Evolutionary conservation across 2,329 filamentous ascomycete genomes (phyloP).

Genomic region (Diatrype stigma): DNA sequence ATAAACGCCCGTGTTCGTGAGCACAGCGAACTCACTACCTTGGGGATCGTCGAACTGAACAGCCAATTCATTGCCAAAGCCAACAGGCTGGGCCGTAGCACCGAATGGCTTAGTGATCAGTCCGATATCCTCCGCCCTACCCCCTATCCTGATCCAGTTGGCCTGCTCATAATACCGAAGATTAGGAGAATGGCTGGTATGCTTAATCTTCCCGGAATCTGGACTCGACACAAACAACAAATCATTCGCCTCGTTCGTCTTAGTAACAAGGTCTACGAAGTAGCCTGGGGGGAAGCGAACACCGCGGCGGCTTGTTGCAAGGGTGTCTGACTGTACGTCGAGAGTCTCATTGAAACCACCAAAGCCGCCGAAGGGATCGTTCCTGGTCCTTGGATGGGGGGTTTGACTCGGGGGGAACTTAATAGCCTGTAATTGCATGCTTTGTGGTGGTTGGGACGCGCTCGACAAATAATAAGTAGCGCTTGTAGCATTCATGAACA

Average conservation of each 20-base stretch:
- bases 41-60: conserved; percentile 87
- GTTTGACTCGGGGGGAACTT: conserved; percentile 73
- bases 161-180: conserved; percentile 72
- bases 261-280: conserved; percentile 78
- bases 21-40: conserved; percentile 74
- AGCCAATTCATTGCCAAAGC: conserved; percentile 92
- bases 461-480: conserved; percentile 64
- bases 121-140: conserved; percentile 74
- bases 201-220: conserved; percentile 80
- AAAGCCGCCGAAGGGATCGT: conserved; percentile 24
- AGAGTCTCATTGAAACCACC: conserved; percentile 33
- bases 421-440: conserved; percentile 97
- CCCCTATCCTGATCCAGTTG: conserved; percentile 71
- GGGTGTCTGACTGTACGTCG: conserved; percentile 45
- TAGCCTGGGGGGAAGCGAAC: conserved; percentile 78
- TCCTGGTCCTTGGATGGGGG: conserved; percentile 23
- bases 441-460: conserved; percentile 68
- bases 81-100: conserved; percentile 62
- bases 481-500: conserved; percentile 88
- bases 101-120: conserved; percentile 69
- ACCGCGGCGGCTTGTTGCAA: conserved; percentile 48
- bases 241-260: conserved; percentile 58
- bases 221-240: conserved; percentile 79
- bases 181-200: conserved; percentile 47
- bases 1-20: conserved; percentile 89